phyloP scores from a whole-genome alignment of 2,329 filamentous ascomycete genomes.

The Ascochyta lentis region DNA sequence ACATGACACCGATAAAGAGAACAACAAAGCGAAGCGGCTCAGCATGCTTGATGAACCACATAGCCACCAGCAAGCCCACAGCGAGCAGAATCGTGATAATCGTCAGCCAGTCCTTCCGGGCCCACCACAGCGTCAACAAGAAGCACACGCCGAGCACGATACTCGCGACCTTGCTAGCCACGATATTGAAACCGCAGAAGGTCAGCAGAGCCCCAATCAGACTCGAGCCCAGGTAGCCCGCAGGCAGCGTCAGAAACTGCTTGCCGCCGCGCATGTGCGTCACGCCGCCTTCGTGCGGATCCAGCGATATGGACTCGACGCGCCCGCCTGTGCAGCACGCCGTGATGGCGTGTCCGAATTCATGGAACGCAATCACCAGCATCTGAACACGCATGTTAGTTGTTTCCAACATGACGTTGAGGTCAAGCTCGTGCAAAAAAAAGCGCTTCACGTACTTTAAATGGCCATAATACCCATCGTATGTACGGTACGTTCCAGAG shows the following conservation, averaged over 20 bases:
- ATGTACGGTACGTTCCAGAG: slow-evolving; percentile 82
- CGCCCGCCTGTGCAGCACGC: slow-evolving; percentile 74
- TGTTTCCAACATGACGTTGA: background rate
- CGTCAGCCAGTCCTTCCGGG: slow-evolving; percentile 77
- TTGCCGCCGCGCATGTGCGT: slow-evolving; percentile 79
- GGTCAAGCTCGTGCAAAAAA: background rate
- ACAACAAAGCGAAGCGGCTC: slow-evolving; percentile 76
- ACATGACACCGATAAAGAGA: slow-evolving; percentile 84
- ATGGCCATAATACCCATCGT: slow-evolving; percentile 78
- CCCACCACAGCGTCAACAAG: slow-evolving; percentile 82
- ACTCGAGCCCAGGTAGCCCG: slow-evolving; percentile 78
- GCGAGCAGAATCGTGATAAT: slow-evolving; percentile 73
- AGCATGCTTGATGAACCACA: slow-evolving; percentile 81
- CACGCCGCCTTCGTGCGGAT: slow-evolving; percentile 78
- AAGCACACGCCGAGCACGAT: slow-evolving; percentile 77
- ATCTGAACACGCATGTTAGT: slow-evolving; percentile 58
- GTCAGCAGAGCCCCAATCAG: slow-evolving; percentile 79
- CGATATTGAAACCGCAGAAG: slow-evolving; percentile 82
- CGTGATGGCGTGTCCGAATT: slow-evolving; percentile 76
- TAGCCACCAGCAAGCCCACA: slow-evolving; percentile 73
- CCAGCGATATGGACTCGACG: slow-evolving; percentile 76
- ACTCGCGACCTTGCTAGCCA: slow-evolving; percentile 79
- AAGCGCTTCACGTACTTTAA: slow-evolving; percentile 64
- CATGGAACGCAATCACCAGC: slow-evolving; percentile 84
- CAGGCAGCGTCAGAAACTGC: slow-evolving; percentile 73